Evolutionary conservation across 2,329 filamentous ascomycete genomes (phyloP).

Genomic region (Trichoderma sp.): DNA sequence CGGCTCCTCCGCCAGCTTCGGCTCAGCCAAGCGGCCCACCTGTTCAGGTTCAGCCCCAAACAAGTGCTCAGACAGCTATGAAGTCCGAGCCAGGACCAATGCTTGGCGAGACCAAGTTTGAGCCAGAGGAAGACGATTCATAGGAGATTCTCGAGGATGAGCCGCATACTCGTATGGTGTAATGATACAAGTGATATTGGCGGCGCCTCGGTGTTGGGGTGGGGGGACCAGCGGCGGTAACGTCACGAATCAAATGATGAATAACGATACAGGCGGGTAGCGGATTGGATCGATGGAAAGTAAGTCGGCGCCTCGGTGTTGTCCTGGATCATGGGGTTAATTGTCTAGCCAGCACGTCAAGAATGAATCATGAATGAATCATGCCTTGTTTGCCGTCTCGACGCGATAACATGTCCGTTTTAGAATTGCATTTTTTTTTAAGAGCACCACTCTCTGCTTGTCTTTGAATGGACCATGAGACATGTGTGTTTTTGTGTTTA

Average conservation of each 20-base stretch:
- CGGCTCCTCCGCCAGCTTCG: conserved; percentile 22
- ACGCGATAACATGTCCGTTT: not conserved
- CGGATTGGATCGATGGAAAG: conserved; percentile 9
- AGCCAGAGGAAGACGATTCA: conserved; percentile 52
- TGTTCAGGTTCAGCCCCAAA: conserved; percentile 55
- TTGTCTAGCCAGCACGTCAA: conserved; percentile 6
- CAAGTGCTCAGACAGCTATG: conserved; percentile 56
- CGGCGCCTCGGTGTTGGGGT: not conserved
- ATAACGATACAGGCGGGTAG: not conserved
- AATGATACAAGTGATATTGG: not conserved
- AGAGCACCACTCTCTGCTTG: not conserved
- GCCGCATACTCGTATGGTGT: not conserved
- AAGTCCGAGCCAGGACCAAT: conserved; percentile 52
- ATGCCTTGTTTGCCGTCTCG: not conserved
- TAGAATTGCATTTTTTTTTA: not conserved
- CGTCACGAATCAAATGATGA: not conserved
- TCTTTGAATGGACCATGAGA: not conserved
- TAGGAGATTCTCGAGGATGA: not conserved
- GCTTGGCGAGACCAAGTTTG: conserved; percentile 68
- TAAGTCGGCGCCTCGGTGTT: conserved; percentile 12
- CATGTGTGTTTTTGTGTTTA: not conserved
- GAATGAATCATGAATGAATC: conserved; percentile 11
- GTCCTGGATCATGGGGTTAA: conserved; percentile 13
- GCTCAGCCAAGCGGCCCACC: conserved; percentile 49
- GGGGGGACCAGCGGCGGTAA: not conserved